Evolutionary conservation across 139 green algal species (phyloP).

Genomic region (Chlamydomonas sp.): DNA sequence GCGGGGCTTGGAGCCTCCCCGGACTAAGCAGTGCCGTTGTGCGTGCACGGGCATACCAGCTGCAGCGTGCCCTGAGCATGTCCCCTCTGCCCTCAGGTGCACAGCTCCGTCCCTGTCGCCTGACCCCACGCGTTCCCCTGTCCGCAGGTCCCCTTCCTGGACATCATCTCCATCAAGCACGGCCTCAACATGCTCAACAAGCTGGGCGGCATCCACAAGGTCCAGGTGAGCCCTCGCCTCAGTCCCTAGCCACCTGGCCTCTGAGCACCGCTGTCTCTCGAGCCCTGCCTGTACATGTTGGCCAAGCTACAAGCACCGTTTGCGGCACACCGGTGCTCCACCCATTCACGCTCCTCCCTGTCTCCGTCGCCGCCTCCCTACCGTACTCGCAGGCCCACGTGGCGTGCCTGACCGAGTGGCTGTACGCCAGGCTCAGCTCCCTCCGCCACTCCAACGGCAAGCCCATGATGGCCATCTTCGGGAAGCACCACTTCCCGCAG

Average conservation of each 20-base stretch:
- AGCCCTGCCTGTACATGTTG: no score
- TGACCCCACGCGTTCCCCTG: background rate
- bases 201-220: slow-evolving; percentile 66
- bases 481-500: slow-evolving; percentile 63
- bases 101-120: no score
- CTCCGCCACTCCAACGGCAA: slow-evolving; percentile 76
- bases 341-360: background rate
- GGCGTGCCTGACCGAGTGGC: slow-evolving; percentile 47
- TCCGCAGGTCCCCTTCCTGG: slow-evolving; percentile 66
- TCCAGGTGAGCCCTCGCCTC: background rate
- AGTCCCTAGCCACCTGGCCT: no score
- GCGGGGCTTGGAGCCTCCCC: no score
- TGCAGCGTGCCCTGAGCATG: no score
- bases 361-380: background rate
- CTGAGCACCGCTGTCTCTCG: no score
- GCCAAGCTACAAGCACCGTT: no score
- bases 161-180: slow-evolving; percentile 76
- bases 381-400: slow-evolving; percentile 41
- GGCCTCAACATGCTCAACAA: slow-evolving; percentile 64
- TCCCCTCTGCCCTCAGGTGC: no score
- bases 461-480: slow-evolving; percentile 74
- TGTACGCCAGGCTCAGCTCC: slow-evolving; percentile 46
- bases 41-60: background rate
- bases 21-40: background rate
- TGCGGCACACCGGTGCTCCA: no score